Evolutionary conservation across 768 basidiomycete genomes (phyloP).

Genomic region (Mycena metata): DNA sequence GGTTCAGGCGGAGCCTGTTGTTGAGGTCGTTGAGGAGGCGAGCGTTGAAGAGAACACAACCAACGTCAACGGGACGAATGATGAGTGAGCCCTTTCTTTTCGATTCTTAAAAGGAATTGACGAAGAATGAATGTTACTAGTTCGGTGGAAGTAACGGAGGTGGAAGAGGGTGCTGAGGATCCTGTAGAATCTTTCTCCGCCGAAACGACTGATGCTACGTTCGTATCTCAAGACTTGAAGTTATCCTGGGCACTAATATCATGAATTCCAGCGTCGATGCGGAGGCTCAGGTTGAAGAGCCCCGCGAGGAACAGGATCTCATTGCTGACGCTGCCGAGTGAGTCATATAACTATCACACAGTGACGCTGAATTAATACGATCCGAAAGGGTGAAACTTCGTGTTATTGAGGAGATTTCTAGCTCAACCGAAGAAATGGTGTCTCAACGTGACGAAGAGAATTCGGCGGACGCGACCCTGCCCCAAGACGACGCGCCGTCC

Average conservation of each 20-base stretch:
- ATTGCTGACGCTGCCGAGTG: conserved; percentile 6
- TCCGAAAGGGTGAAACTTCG: neutral
- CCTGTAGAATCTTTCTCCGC: no score
- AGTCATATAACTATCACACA: neutral
- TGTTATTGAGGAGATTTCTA: conserved; percentile 4
- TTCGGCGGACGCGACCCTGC: neutral
- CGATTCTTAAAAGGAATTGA: no score
- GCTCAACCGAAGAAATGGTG: neutral
- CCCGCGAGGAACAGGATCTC: neutral
- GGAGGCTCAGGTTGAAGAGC: neutral
- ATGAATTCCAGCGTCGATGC: neutral
- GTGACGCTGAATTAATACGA: neutral
- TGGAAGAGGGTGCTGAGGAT: no score
- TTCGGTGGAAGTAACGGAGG: no score
- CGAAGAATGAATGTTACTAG: no score
- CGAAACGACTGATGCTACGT: no score
- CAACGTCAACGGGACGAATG: neutral
- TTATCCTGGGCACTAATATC: neutral
- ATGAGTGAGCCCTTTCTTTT: no score
- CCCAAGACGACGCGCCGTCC: neutral
- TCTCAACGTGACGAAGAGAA: neutral
- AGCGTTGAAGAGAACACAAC: neutral
- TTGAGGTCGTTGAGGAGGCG: neutral
- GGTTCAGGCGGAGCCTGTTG: neutral
- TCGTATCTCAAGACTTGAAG: no score